Percentiles rank a stretch among this genome's conserved stretches.
Evolutionary conservation across 2,329 filamentous ascomycete species (phyloP).

Genomic region (Alternaria sp.): DNA sequence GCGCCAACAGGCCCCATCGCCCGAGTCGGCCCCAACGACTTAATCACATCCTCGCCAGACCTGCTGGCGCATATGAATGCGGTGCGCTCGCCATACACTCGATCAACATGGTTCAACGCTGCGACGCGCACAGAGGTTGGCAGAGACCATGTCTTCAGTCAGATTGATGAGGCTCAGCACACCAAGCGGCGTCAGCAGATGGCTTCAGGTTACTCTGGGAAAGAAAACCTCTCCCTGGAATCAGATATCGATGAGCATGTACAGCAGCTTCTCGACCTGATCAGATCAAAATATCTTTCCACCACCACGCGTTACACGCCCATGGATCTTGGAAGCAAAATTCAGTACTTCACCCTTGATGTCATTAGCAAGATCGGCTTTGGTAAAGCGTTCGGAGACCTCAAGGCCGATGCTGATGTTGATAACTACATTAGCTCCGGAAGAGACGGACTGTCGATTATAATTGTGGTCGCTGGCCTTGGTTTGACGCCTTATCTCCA

Average conservation of each 20-base stretch:
- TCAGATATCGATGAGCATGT: constrained; percentile 58
- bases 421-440: constrained; percentile 56
- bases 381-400: constrained; percentile 60
- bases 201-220: constrained; percentile 61
- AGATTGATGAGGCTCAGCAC: constrained; percentile 59
- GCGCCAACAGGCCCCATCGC: constrained; percentile 47
- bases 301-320: constrained; percentile 18
- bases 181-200: constrained; percentile 54
- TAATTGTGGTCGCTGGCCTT: constrained; percentile 14
- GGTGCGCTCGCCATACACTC: constrained; percentile 52
- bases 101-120: constrained; percentile 39
- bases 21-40: constrained; percentile 58
- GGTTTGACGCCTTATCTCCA: constrained; percentile 25
- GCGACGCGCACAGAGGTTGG: constrained; percentile 59
- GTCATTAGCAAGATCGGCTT: constrained; percentile 63
- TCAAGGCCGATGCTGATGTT: constrained; percentile 59
- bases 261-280: constrained; percentile 56
- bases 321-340: constrained; percentile 58
- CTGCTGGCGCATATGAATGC: constrained; percentile 55
- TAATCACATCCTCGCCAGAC: constrained; percentile 59
- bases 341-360: constrained; percentile 64
- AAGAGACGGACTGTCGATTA: constrained; percentile 35
- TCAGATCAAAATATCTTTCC: constrained; percentile 56
- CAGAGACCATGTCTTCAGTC: constrained; percentile 61
- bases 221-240: constrained; percentile 62